These are phyloP conservation scores for Bryopsis sp. DNA, from an alignment of 139 green algal species.

Conservation along the genomic window DNA sequence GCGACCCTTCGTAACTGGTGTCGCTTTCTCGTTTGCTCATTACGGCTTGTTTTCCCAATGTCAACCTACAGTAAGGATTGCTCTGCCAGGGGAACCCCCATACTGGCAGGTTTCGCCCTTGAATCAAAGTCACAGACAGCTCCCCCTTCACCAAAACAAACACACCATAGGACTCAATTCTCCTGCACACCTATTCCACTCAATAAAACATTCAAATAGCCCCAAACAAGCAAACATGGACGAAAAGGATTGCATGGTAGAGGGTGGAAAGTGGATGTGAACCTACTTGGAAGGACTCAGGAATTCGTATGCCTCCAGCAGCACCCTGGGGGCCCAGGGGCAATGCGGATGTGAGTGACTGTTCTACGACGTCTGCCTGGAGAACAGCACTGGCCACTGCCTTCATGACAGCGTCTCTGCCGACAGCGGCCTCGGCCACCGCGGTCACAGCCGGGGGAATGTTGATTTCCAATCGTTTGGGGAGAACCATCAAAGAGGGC, in stretches of 20 bases:
- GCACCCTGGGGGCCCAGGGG: conserved; percentile 71
- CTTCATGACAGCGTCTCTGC: conserved; percentile 83
- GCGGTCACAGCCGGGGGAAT: conserved; percentile 79
- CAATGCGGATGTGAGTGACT: conserved; percentile 69
- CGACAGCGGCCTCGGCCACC: conserved; percentile 85
- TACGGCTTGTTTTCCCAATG: conserved; percentile 74
- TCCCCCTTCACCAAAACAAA: conserved; percentile 35
- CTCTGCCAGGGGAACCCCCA: conserved; percentile 82
- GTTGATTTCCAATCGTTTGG: conserved; percentile 77
- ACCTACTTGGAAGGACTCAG: conserved; percentile 66
- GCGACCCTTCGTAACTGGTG: conserved; percentile 49
- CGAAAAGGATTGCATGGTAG: too few species aligned
- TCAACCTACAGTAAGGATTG: conserved; percentile 84
- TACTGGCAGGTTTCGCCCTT: conserved; percentile 73
- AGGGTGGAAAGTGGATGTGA: too few species aligned
- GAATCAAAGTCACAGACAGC: conserved; percentile 63
- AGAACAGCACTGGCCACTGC: conserved; percentile 42
- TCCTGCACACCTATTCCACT: too few species aligned
- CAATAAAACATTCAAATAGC: too few species aligned
- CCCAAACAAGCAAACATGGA: too few species aligned
- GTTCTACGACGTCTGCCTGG: conserved; percentile 70
- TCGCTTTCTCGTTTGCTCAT: conserved; percentile 60
- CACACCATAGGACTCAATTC: too few species aligned
- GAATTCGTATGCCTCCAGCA: conserved; percentile 72
- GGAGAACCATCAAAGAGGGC: conserved; percentile 88